Conservation (phyloP, 1,284 basidiomycete genomes). For the Pseudozyma tsukubaensis region DNA sequence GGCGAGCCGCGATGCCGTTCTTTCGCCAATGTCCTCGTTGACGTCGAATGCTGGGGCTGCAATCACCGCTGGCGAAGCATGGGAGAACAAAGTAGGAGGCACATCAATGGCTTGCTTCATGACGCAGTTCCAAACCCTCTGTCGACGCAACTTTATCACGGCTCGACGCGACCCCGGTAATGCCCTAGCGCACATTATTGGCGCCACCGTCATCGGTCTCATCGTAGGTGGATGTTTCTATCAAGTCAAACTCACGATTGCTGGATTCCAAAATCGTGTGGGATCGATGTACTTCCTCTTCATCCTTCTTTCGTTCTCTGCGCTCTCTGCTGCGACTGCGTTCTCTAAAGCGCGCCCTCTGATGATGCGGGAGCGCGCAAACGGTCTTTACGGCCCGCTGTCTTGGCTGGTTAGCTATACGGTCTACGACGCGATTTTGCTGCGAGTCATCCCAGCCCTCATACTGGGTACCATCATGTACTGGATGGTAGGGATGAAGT, state of each 20-base stretch:
- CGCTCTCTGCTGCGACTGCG: conserved; percentile 43
- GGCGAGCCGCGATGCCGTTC: conserved; percentile 4
- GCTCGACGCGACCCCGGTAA: conserved; percentile 48
- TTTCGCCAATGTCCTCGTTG: neutral
- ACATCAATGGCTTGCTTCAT: conserved; percentile 48
- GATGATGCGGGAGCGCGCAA: conserved; percentile 61
- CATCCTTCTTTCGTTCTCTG: conserved; percentile 52
- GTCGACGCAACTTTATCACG: conserved; percentile 44
- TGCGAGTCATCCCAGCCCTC: conserved; percentile 45
- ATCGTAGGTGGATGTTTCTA: conserved; percentile 59
- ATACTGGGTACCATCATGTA: conserved; percentile 48
- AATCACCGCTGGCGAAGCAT: conserved; percentile 23
- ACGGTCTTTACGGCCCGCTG: conserved; percentile 48
- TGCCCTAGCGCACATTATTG: conserved; percentile 53
- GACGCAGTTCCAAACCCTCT: conserved; percentile 48
- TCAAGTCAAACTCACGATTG: conserved; percentile 56
- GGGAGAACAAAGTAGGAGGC: conserved; percentile 22
- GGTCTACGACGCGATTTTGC: conserved; percentile 49
- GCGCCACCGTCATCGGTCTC: conserved; percentile 45
- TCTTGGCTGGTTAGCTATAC: conserved; percentile 55
- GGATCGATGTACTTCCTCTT: conserved; percentile 60
- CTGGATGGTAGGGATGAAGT: conserved; percentile 60
- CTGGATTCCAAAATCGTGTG: conserved; percentile 59
- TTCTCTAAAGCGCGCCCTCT: conserved; percentile 40
- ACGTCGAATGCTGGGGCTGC: neutral